These are phyloP conservation scores for Rhododendron kiyosumense DNA, from an alignment of 148 eudicot genomes.

Conservation along the genomic window DNA sequence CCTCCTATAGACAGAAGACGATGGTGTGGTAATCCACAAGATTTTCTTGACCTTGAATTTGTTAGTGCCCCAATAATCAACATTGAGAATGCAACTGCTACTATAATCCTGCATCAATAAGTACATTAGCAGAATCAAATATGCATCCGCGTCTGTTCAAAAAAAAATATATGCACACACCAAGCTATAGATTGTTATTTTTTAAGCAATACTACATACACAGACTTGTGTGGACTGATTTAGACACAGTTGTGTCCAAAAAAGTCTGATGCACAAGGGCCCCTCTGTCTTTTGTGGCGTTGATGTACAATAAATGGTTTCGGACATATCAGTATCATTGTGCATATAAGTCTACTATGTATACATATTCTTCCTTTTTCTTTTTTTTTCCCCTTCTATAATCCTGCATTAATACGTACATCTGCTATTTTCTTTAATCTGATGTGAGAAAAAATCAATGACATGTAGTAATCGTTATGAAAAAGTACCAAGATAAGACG, in stretches of 20 bases:
- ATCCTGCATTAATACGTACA: too few relatives aligned
- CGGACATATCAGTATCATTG: too few relatives aligned
- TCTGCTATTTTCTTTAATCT: too few relatives aligned
- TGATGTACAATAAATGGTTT: too few relatives aligned
- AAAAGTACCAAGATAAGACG: slow-evolving; percentile 63
- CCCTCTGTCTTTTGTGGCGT: too few relatives aligned
- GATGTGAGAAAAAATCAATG: neutral
- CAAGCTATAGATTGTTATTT: too few relatives aligned
- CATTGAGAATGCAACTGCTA: slow-evolving; percentile 57
- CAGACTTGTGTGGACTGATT: neutral
- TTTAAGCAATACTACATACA: too few relatives aligned
- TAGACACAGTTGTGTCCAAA: neutral
- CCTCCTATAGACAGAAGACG: slow-evolving; percentile 48
- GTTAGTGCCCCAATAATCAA: slow-evolving; percentile 36
- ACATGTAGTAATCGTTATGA: neutral
- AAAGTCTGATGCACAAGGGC: neutral
- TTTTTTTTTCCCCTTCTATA: too few relatives aligned
- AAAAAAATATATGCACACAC: too few relatives aligned
- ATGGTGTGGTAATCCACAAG: slow-evolving; percentile 48
- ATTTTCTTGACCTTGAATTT: slow-evolving; percentile 42
- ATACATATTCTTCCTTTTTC: too few relatives aligned
- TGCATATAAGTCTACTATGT: too few relatives aligned
- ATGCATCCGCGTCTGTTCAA: neutral
- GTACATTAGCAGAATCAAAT: neutral
- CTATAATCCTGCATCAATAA: slow-evolving; percentile 39